Base-by-base conservation (phyloP, 257 asterid genomes). In the Ophiorrhiza pumila region DNA sequence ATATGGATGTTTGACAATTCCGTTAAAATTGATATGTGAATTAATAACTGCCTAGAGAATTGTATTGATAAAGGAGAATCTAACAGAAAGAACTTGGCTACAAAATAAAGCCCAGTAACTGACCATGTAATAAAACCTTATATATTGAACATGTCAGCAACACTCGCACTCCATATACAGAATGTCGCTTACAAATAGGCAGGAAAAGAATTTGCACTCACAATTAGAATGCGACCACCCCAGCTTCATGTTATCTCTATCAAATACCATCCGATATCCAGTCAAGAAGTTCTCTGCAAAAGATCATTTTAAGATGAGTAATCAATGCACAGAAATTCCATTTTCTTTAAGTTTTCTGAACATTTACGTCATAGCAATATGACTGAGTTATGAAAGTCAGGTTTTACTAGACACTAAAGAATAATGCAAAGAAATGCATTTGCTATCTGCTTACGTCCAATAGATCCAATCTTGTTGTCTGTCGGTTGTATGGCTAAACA, bases 281-380 rank as follows among this genome's bases (percentile, higher is more conserved):
- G 87, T 79, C 93, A 92, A 87, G 87, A 92, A 92, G 84, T 92
- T 92, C 85, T 92, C 97, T 92, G 96, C 86, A 84, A n/a, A 79
- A 41, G 27, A 14, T 64, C 10, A 5, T 32, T 45, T 32, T 32
- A 41, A 58, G n/a, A 34, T 68, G 35, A 45, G 39, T 41, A 55
- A 53, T 32, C 17, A 55, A 35, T 53, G 34, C 65, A 53, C 18
- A 29, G 53, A 15, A 41, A 29, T 35, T 14, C 45, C 7, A 65
- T 52, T 63, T 15, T 10, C 42, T 13, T 64, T n/a, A 43, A 5
- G 35, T 31, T 49, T 39, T 11, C 12, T 49, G 42, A 17, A 45
- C 22, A 47, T 12, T 6, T 4, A 43, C 31, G 14, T 53, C 32
- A 41, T 8, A 39, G 17, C 17, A 41, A 7, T 41, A 18, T 52